phyloP scores from a whole-genome alignment of 2,329 filamentous ascomycete genomes.

The Ceratocystiopsis minuta region DNA sequence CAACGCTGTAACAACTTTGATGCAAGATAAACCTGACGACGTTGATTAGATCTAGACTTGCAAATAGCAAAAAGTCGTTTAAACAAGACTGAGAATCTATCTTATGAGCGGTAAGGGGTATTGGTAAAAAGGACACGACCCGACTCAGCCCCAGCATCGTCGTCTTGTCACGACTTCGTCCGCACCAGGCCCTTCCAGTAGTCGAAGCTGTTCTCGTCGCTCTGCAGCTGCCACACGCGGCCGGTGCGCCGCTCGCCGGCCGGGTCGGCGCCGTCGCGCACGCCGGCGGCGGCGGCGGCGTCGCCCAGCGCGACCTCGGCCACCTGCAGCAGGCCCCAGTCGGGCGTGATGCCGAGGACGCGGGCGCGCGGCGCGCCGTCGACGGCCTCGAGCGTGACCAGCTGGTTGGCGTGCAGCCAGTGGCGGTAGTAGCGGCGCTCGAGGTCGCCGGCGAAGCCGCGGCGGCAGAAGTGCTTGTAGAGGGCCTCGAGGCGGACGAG shows the following conservation, averaged over 20 bases:
- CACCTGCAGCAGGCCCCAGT: slow-evolving; percentile 74
- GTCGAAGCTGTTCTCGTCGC: slow-evolving; percentile 96
- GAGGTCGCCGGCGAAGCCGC: slow-evolving; percentile 56
- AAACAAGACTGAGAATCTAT: too few relatives aligned
- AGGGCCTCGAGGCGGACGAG: slow-evolving; percentile 60
- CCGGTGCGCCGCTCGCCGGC: slow-evolving; percentile 49
- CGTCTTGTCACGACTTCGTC: slow-evolving; percentile 56
- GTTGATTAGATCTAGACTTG: too few relatives aligned
- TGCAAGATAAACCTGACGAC: too few relatives aligned
- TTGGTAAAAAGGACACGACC: too few relatives aligned
- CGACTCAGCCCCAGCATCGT: too few relatives aligned
- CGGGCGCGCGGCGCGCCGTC: slow-evolving; percentile 49
- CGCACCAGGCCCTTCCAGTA: slow-evolving; percentile 81
- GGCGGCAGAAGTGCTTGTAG: slow-evolving; percentile 55
- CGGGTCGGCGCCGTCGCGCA: too few relatives aligned
- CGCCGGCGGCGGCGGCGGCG: not conserved
- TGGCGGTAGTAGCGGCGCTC: slow-evolving; percentile 61
- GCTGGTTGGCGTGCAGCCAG: slow-evolving; percentile 70
- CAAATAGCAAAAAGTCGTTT: too few relatives aligned
- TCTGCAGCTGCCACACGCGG: slow-evolving; percentile 68
- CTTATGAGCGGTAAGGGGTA: too few relatives aligned
- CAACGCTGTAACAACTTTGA: too few relatives aligned
- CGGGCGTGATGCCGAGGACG: slow-evolving; percentile 74
- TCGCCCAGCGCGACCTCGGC: slow-evolving; percentile 52
- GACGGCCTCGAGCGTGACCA: slow-evolving; percentile 60